Evolutionary conservation across 2,329 filamentous ascomycete species (phyloP).

Genomic region (Ascochyta rabiei): DNA sequence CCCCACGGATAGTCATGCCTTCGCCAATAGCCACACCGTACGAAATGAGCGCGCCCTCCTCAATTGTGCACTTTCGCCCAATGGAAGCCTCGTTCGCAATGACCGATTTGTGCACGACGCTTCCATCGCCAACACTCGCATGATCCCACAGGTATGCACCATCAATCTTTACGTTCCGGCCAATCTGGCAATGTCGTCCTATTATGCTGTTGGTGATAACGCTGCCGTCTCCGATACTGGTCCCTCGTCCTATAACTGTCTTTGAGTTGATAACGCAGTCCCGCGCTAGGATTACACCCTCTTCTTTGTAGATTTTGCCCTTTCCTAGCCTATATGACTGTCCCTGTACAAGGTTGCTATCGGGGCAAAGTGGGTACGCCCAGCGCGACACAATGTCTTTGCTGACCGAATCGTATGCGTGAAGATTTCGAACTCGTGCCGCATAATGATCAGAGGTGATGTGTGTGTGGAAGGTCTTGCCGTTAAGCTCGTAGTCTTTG

Average conservation of each 20-base stretch:
- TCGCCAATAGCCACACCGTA: conserved; percentile 76
- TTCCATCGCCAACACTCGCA: conserved; percentile 75
- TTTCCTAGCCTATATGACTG: conserved; percentile 76
- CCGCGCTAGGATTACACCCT: conserved; percentile 73
- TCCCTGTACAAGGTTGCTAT: conserved; percentile 80
- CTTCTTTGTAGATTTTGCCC: conserved; percentile 77
- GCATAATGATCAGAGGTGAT: conserved; percentile 84
- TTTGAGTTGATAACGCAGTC: conserved; percentile 72
- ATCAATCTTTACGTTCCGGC: conserved; percentile 78
- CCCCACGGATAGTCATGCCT: conserved; percentile 55
- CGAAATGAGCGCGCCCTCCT: conserved; percentile 77
- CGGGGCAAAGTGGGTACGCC: conserved; percentile 87
- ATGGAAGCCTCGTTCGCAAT: conserved; percentile 75
- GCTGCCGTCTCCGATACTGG: conserved; percentile 74
- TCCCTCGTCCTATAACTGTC: conserved; percentile 77
- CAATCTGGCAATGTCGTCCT: conserved; percentile 84
- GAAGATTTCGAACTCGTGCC: conserved; percentile 82
- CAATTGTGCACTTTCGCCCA: conserved; percentile 72
- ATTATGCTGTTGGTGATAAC: conserved; percentile 77
- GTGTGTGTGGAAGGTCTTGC: conserved; percentile 93
- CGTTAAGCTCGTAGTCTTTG: conserved; percentile 96
- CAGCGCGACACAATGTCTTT: conserved; percentile 85
- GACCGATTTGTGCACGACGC: conserved; percentile 73
- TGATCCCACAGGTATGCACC: conserved; percentile 90
- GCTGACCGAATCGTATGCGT: conserved; percentile 87